phyloP scores from a whole-genome alignment of 192 early-diverging fungal species.

The Helicostylum pulchrum region DNA sequence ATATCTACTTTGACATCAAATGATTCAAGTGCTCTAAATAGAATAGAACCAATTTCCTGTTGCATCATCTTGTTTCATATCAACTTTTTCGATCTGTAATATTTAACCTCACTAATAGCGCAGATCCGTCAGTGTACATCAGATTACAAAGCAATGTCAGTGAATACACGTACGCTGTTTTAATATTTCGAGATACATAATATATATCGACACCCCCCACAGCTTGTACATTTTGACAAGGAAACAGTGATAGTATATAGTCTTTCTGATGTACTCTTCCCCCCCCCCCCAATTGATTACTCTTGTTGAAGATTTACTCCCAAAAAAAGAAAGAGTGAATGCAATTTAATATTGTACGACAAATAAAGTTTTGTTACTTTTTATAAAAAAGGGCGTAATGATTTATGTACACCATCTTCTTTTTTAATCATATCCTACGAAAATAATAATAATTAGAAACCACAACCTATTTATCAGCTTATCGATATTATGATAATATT shows the following conservation, averaged over 20 bases:
- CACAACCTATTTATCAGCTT: not conserved
- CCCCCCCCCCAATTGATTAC: constrained; percentile 33
- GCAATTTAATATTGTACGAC: not conserved
- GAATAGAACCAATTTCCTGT: constrained; percentile 63
- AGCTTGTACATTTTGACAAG: constrained; percentile 54
- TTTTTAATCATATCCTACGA: constrained; percentile 49
- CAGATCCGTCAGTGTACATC: constrained; percentile 43
- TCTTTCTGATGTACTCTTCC: constrained; percentile 46
- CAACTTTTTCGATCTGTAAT: constrained; percentile 47
- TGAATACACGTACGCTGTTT: constrained; percentile 36
- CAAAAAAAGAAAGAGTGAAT: not conserved
- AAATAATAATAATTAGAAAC: not conserved
- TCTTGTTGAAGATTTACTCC: constrained; percentile 50
- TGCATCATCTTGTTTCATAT: constrained; percentile 63
- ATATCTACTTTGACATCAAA: constrained; percentile 66
- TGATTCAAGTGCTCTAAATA: constrained; percentile 72
- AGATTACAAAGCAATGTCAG: no score
- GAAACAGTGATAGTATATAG: constrained; percentile 54
- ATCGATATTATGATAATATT: constrained; percentile 44
- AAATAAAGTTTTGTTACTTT: constrained; percentile 26
- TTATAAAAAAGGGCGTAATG: constrained; percentile 58
- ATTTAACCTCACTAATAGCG: constrained; percentile 44
- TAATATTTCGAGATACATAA: constrained; percentile 67
- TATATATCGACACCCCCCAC: constrained; percentile 46
- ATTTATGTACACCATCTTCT: constrained; percentile 58